Conservation (phyloP, 495 filamentous ascomycete genomes). For the Aspergillus nanangensis region DNA sequence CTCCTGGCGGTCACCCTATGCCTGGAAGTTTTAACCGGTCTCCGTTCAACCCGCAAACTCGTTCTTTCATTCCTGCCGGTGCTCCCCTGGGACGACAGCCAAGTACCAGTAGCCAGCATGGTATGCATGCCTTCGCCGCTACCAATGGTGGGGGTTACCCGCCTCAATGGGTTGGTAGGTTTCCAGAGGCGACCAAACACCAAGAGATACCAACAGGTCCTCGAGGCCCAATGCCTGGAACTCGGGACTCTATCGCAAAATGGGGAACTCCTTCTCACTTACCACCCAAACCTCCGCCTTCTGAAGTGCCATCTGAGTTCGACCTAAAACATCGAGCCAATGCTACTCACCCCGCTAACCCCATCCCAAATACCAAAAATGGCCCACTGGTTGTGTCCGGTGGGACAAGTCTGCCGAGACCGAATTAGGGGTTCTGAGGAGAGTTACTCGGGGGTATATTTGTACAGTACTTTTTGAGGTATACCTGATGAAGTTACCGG, state of each 20-base stretch:
- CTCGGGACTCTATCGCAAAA: constrained; percentile 45
- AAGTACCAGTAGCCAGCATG: constrained; percentile 24
- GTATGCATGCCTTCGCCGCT: constrained; percentile 27
- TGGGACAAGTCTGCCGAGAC: constrained; percentile 21
- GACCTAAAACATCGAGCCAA: constrained; percentile 34
- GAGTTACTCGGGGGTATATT: not conserved
- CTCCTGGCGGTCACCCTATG: constrained; percentile 60
- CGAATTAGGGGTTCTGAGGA: constrained; percentile 12
- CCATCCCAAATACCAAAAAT: constrained; percentile 20
- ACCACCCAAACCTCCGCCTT: constrained; percentile 51
- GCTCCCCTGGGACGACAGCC: constrained; percentile 26
- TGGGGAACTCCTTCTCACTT: constrained; percentile 53
- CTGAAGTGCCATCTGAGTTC: constrained; percentile 44
- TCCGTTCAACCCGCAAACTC: constrained; percentile 88
- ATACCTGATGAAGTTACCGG: not conserved
- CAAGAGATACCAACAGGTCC: constrained; percentile 13
- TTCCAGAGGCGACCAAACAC: constrained; percentile 27
- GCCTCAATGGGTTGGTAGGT: constrained; percentile 28
- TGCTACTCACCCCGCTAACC: constrained; percentile 19
- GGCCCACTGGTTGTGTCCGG: constrained; percentile 43
- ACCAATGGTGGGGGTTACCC: constrained; percentile 20
- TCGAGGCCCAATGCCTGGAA: constrained; percentile 18
- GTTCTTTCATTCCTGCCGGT: constrained; percentile 72
- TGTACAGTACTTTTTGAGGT: not conserved
- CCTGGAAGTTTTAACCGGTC: constrained; percentile 79